phyloP scores from a whole-genome alignment of 2,329 filamentous ascomycete species.

The Aspergillus ochraceus region DNA sequence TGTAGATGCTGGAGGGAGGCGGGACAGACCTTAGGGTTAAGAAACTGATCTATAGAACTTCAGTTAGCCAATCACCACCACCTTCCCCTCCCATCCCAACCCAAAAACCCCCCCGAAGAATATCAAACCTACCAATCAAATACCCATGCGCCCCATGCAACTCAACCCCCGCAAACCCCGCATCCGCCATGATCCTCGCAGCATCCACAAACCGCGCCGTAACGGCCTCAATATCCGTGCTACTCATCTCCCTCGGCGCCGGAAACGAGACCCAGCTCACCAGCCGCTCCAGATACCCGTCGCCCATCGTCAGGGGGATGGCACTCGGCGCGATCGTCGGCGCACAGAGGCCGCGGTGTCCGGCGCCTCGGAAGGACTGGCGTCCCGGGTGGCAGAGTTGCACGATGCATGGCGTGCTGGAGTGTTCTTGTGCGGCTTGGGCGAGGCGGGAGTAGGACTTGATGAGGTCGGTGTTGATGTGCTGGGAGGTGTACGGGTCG shows the following conservation, averaged over 20 bases:
- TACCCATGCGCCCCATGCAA: conserved; percentile 56
- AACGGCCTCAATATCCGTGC: conserved; percentile 55
- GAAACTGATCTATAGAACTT: conserved; percentile 35
- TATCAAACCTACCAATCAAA: conserved; percentile 44
- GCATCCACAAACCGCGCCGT: conserved; percentile 54
- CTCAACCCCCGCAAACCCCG: conserved; percentile 56
- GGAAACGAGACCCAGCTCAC: conserved; percentile 38
- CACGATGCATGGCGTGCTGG: conserved; percentile 43
- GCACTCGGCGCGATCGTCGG: conserved; percentile 39
- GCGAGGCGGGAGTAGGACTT: conserved; percentile 31
- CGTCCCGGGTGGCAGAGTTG: conserved; percentile 49
- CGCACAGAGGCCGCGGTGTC: conserved; percentile 34
- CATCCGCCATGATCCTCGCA: conserved; percentile 51
- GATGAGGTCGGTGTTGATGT: conserved; percentile 21
- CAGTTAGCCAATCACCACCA: background rate
- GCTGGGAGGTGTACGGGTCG: conserved; percentile 24
- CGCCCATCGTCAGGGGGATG: conserved; percentile 42
- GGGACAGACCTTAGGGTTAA: conserved; percentile 35
- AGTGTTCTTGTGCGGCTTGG: conserved; percentile 32
- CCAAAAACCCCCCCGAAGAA: background rate
- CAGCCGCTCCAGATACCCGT: conserved; percentile 37
- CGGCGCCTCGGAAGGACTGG: conserved; percentile 44
- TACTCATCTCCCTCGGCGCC: conserved; percentile 58
- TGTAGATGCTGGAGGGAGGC: background rate
- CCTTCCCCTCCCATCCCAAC: no score